Percentiles rank a stretch among this genome's conserved stretches.
These are phyloP conservation scores for Hypericum perforatum DNA, from an alignment of 345 rosid species.

Conservation along the genomic window DNA sequence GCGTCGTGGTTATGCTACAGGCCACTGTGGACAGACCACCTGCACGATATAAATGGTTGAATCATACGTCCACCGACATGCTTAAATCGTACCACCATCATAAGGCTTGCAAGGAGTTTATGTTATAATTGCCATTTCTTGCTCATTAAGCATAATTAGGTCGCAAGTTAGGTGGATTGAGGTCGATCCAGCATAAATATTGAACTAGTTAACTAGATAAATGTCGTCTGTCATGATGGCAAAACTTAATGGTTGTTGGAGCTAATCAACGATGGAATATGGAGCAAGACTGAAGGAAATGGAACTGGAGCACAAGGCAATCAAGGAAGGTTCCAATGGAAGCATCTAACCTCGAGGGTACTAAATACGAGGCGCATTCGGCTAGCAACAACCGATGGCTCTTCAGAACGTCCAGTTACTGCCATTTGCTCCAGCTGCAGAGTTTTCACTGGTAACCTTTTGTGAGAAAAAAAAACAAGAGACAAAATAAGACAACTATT, in stretches of 20 bases:
- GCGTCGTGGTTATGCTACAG: slow-evolving; percentile 38
- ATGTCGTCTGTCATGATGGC: no score
- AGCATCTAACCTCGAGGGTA: slow-evolving; percentile 69
- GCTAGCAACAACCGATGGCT: slow-evolving; percentile 84
- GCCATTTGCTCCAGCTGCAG: slow-evolving; percentile 97
- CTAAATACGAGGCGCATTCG: slow-evolving; percentile 76
- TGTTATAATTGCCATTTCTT: no score
- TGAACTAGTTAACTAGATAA: no score
- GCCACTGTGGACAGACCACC: slow-evolving; percentile 97
- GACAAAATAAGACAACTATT: not conserved
- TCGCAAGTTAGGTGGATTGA: no score
- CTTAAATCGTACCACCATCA: no score
- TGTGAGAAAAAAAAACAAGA: slow-evolving; percentile 3
- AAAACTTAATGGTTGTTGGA: no score
- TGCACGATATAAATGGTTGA: slow-evolving; percentile 23
- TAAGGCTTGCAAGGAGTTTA: no score
- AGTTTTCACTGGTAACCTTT: slow-evolving; percentile 92
- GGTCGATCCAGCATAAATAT: no score
- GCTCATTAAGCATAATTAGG: no score
- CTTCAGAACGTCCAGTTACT: slow-evolving; percentile 62
- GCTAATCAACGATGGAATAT: no score
- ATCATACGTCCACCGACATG: not conserved
- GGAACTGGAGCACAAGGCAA: not conserved
- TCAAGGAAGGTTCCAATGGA: no score
- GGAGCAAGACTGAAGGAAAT: no score